These are phyloP conservation scores for Knoxdaviesia proteae DNA, from an alignment of 2,329 filamentous ascomycete genomes.

Conservation along the genomic window DNA sequence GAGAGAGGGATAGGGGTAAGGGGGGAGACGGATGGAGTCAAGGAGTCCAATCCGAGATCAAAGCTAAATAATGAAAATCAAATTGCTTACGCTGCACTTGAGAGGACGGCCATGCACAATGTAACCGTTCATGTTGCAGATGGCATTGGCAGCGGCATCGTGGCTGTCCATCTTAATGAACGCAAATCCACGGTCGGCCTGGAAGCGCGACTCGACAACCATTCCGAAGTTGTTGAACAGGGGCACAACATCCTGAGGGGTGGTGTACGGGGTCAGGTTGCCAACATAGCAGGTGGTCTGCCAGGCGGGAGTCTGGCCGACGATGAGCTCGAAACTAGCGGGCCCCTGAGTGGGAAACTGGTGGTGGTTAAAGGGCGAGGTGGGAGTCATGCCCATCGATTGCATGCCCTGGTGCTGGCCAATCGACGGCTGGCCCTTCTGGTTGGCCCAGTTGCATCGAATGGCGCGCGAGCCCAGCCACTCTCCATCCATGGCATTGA, in stretches of 20 bases:
- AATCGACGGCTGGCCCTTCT: slow-evolving; percentile 98
- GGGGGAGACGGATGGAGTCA: too few species aligned
- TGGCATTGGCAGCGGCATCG: slow-evolving; percentile 94
- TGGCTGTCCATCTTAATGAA: slow-evolving; percentile 99
- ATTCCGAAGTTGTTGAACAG: slow-evolving; percentile 98
- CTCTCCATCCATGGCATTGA: slow-evolving; percentile 96
- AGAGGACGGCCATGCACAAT: slow-evolving; percentile 91
- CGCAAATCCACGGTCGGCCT: slow-evolving; percentile 90
- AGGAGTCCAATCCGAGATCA: too few species aligned
- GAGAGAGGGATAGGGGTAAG: not conserved
- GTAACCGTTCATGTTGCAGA: slow-evolving; percentile 94
- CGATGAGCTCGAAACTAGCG: slow-evolving; percentile 93
- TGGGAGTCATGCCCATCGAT: slow-evolving; percentile 94
- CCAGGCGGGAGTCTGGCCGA: slow-evolving; percentile 87
- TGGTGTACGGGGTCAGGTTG: slow-evolving; percentile 93
- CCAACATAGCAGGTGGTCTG: slow-evolving; percentile 98
- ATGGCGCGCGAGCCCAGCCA: slow-evolving; percentile 97
- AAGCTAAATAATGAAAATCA: slow-evolving; percentile 10
- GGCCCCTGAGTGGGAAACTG: slow-evolving; percentile 95
- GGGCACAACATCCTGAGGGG: slow-evolving; percentile 88
- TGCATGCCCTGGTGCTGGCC: slow-evolving; percentile 94
- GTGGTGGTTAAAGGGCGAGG: slow-evolving; percentile 88
- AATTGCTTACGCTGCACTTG: slow-evolving; percentile 77
- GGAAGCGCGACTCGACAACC: slow-evolving; percentile 92
- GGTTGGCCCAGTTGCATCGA: slow-evolving; percentile 99